These are phyloP conservation scores for Fusarium sp. DNA, from an alignment of 2,329 filamentous ascomycete species.

Conservation along the genomic window DNA sequence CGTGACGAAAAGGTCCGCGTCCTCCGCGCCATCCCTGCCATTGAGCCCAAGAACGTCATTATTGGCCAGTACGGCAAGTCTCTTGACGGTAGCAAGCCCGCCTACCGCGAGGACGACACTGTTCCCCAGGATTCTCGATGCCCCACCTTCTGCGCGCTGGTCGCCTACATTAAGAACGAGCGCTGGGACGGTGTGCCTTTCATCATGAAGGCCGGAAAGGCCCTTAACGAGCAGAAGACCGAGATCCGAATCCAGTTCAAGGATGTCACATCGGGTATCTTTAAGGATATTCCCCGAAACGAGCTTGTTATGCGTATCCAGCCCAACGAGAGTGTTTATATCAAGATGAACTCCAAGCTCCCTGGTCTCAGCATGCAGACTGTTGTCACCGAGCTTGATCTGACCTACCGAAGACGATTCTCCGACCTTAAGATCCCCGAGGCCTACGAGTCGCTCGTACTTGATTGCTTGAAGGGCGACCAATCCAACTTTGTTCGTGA, in stretches of 20 bases:
- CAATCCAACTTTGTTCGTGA: slow-evolving; percentile 99
- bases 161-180: slow-evolving; percentile 99
- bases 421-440: slow-evolving; percentile 99
- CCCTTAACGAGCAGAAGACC: slow-evolving; percentile 99
- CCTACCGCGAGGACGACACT: slow-evolving; percentile 98
- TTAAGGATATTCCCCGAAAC: slow-evolving; percentile 99
- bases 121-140: slow-evolving; percentile 97
- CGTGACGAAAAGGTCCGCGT: slow-evolving; percentile 99
- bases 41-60: slow-evolving; percentile 99
- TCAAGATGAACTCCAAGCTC: slow-evolving; percentile 99
- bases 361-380: slow-evolving; percentile 99
- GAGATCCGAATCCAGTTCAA: slow-evolving; percentile 99
- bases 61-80: slow-evolving; percentile 99
- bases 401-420: slow-evolving; percentile 98
- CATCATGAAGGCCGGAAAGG: slow-evolving; percentile 99
- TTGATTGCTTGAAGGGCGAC: slow-evolving; percentile 97
- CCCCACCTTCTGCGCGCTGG: slow-evolving; percentile 97
- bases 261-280: slow-evolving; percentile 98
- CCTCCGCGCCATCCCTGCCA: slow-evolving; percentile 89
- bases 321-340: slow-evolving; percentile 99
- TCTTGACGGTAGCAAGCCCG: slow-evolving; percentile 93
- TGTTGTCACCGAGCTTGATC: slow-evolving; percentile 95
- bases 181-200: slow-evolving; percentile 99
- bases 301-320: slow-evolving; percentile 99
- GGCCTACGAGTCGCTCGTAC: slow-evolving; percentile 96